phyloP scores from a whole-genome alignment of 2,329 filamentous ascomycete species.

The Thielaviopsis populi region DNA sequence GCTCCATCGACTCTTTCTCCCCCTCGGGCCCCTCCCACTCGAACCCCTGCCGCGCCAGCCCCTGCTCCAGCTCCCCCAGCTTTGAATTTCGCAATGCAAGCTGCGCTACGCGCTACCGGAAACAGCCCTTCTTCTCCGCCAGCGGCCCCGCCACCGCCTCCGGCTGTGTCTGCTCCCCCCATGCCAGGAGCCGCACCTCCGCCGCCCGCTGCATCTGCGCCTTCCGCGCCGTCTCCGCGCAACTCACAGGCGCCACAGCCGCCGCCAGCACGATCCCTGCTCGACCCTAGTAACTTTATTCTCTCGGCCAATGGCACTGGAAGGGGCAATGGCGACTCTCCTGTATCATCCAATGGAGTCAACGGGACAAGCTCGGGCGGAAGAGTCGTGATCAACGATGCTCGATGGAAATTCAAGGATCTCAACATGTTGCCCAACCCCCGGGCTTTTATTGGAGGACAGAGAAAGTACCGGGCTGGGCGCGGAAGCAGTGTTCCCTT shows the following conservation, averaged over 20 bases:
- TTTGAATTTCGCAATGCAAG: constrained; percentile 15
- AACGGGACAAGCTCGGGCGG: constrained; percentile 20
- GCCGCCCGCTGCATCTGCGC: constrained; percentile 23
- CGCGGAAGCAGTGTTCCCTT: constrained; percentile 87
- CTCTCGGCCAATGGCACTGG: constrained; percentile 45
- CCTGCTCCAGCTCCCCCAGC: constrained; percentile 1
- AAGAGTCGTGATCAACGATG: constrained; percentile 53
- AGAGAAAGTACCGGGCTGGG: constrained; percentile 74
- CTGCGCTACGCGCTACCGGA: constrained; percentile 12
- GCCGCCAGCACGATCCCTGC: constrained; percentile 40
- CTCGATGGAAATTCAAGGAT: constrained; percentile 73
- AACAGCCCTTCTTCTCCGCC: constrained; percentile 24
- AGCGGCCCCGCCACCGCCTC: constrained; percentile 26
- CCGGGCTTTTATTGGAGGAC: constrained; percentile 58
- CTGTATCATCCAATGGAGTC: constrained; percentile 22
- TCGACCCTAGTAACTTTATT: constrained; percentile 66
- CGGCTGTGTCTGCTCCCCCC: constrained; percentile 28
- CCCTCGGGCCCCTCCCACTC: constrained; percentile 17
- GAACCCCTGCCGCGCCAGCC: background rate
- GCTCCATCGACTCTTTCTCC: constrained; percentile 21
- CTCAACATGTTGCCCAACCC: constrained; percentile 75
- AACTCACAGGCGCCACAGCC: background rate
- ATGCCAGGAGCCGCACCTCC: constrained; percentile 27
- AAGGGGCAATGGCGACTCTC: constrained; percentile 32
- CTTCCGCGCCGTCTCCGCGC: constrained; percentile 22